These are phyloP conservation scores for Dicorynia guianensis DNA, from an alignment of 306 rosid genomes.

Conservation along the genomic window DNA sequence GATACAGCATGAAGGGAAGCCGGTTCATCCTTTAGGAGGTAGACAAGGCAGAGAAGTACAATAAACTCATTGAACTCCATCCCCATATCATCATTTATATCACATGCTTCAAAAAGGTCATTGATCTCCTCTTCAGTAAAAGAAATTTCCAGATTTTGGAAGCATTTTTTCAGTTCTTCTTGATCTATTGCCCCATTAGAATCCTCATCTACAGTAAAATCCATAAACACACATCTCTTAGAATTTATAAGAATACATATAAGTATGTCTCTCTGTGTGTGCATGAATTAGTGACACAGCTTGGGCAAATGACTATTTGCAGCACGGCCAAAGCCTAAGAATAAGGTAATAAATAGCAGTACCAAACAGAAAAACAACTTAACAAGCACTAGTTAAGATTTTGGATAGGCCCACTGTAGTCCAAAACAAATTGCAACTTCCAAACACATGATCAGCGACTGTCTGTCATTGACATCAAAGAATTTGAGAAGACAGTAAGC, in stretches of 20 bases:
- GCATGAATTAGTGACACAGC: constrained; percentile 8
- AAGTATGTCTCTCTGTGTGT: constrained; percentile 9
- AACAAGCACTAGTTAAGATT: neutral
- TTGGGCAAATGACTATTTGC: constrained; percentile 5
- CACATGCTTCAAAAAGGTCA: constrained; percentile 90
- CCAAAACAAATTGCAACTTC: neutral
- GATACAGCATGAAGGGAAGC: constrained; percentile 64
- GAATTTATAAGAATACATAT: constrained; percentile 13
- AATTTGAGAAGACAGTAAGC: neutral
- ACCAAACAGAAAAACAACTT: constrained; percentile 1
- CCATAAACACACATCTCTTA: constrained; percentile 36
- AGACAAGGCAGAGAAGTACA: constrained; percentile 88
- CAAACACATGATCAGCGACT: constrained; percentile 12
- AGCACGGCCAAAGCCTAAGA: constrained; percentile 20
- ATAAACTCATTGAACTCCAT: constrained; percentile 84
- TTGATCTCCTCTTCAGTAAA: constrained; percentile 73
- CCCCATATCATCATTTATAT: constrained; percentile 78
- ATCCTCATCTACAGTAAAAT: constrained; percentile 76
- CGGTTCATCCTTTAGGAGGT: constrained; percentile 81
- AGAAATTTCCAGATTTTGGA: constrained; percentile 70
- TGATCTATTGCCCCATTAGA: constrained; percentile 82
- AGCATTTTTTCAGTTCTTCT: constrained; percentile 78
- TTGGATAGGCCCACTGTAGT: neutral
- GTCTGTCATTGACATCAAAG: constrained; percentile 13
- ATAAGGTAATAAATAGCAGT: constrained; percentile 12